These are phyloP conservation scores for Apophysomyces elegans DNA, from an alignment of 371 early-diverging fungal genomes.

Conservation along the genomic window DNA sequence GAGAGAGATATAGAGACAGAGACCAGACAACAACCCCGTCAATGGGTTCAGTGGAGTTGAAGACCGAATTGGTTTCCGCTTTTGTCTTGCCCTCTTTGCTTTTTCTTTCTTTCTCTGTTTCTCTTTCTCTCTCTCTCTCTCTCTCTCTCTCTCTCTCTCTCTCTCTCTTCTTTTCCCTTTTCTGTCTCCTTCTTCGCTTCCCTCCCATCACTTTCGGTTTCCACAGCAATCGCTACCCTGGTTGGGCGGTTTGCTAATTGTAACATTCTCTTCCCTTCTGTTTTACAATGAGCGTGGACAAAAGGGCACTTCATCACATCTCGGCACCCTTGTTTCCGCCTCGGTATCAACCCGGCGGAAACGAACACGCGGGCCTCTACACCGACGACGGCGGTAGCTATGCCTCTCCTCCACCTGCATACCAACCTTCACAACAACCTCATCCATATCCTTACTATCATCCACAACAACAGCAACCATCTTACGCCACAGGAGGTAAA, in stretches of 20 bases:
- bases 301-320: conserved; percentile 13
- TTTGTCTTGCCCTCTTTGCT: too few relatives aligned
- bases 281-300: not conserved
- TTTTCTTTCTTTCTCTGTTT: too few relatives aligned
- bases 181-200: not conserved
- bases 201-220: not conserved
- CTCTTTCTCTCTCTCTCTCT: too few relatives aligned
- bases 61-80: too few relatives aligned
- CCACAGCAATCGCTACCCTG: conserved; percentile 2
- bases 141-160: too few relatives aligned
- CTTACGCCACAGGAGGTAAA: conserved; percentile 16
- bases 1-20: too few relatives aligned
- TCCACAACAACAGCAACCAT: conserved; percentile 8
- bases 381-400: conserved; percentile 2
- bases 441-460: conserved; percentile 10
- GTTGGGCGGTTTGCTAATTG: conserved; percentile 5
- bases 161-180: not conserved
- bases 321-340: conserved; percentile 5
- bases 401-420: conserved; percentile 26
- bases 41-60: too few relatives aligned
- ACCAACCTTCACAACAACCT: conserved; percentile 15
- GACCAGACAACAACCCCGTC: too few relatives aligned
- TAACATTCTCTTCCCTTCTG: not conserved
- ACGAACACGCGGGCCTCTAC: conserved; percentile 1
- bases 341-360: not conserved